Evolutionary conservation across 495 filamentous ascomycete genomes (phyloP), one percentile per base, ranked within the genome.

Genomic region (Neurospora discreta): DNA sequence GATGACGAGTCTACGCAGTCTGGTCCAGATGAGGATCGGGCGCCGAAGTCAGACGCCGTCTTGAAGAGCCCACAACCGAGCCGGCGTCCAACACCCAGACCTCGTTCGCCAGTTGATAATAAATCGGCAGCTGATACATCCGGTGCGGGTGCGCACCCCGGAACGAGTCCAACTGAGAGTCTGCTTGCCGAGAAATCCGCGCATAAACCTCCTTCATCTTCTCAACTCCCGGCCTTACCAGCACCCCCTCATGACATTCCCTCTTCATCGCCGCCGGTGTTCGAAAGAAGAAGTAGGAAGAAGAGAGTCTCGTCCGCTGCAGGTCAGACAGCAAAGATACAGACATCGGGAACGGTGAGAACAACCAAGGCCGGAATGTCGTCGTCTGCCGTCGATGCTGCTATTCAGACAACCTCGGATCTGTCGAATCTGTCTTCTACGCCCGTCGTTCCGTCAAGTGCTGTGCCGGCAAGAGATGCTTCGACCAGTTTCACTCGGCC

Each of bases 131-230:
- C 13, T 65, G 69, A 73, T 18, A 60, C 60, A 5, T 72, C 73
- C 9, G 73, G 74, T 33, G 77, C 58, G 18, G 82, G 81, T 8
- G 80, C 75, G 1, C 81, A 82, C 11, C 83, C 82, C 3, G 82
- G 82, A 69, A 83, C 82, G 5, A 84, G 81, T 52, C 83, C 81
- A 36, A 65, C 76, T 46, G 39, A 76, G 11, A 52, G 9, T 7
- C 13, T 1, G 26, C 13, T 16, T 9, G 52, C 16, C 15, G 26
- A 18, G 13, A 15, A 65, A 18, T 7, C 52, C 3, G 52, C 23
- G 13, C 52, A 33, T 2, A 26, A 65, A 30, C 26, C 26, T 18
- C 52, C 52, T 9, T 60, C 52, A 26, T 65, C 52, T 18, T 65
- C 30, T 65, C 52, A 18, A 36, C 52, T 65, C 52, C 52, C 52